Base-by-base conservation (phyloP, 495 filamentous ascomycete species). In the Annulohypoxylon stygium region DNA sequence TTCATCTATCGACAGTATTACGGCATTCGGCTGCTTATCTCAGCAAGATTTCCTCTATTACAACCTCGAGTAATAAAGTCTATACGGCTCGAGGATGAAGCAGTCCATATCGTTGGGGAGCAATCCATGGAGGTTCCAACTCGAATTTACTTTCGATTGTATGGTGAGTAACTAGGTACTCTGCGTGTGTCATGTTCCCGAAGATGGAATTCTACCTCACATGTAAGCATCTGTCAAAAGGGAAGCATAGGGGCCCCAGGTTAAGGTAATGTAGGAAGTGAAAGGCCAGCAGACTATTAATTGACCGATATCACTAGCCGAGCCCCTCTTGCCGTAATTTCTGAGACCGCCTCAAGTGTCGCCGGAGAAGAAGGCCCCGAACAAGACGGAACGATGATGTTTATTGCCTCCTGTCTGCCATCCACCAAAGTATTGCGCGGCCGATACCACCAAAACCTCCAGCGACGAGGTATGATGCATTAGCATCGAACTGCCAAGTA, bases 381-480 rank as follows among this genome's bases (percentile, higher is more conserved):
- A n/a, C 39, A 12, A 60, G 14, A 89, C 59, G 58, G 88, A 88
- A 4, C 80, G 79, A 3, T 77, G 80, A 57, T 83, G 58, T 2
- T 67, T 12, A 1, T 69, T 34, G 41, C 81, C 55, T 16, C 47
- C 39, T 43, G 14, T 43, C 39, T n/a, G 39, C 12, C 39, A 43
- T 43, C 39, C 39, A 43, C 14, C 39, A 12, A 16, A 16, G 39
- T 43, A 43, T 43, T 0, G 39, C 39, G 14, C 39, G 39, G 14
- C 39, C 39, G 12, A 43, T 43, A 43, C 39, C 39, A 43, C 39
- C 39, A 14, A 43, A 43, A 0, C 39, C 12, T 43, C 39, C 39
- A n/a, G 39, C 39, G 39, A 43, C 39, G 39, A 43, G 12, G 39
- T 43, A 43, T n/a, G 39, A 43, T 43, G 39, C 39, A n/a, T 43